A percentile compares a stretch with the other conserved stretches of the same genome.
phyloP scores from a whole-genome alignment of 2,329 filamentous ascomycete genomes.

The Trichocomaceae sp. region DNA sequence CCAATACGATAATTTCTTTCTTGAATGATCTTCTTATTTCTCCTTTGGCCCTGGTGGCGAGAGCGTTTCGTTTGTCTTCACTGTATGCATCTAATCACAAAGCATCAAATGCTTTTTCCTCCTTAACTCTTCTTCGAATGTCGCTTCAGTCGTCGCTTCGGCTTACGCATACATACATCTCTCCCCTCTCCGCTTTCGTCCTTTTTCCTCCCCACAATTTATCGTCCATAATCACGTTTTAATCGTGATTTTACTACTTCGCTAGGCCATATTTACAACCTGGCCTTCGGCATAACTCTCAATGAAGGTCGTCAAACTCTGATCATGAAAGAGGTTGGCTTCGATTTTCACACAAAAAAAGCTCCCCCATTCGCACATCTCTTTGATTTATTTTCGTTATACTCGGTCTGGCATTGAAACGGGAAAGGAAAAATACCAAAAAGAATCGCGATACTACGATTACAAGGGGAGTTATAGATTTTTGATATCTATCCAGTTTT shows the following conservation, averaged over 20 bases:
- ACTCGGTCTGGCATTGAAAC: background rate
- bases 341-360: background rate
- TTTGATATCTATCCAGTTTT: slow-evolving; percentile 4
- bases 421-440: background rate
- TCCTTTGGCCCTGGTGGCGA: slow-evolving; percentile 14
- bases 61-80: slow-evolving; percentile 3
- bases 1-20: slow-evolving; percentile 3
- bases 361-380: background rate
- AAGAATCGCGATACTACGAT: background rate
- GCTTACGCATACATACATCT: background rate
- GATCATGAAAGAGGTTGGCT: background rate
- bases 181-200: slow-evolving; percentile 5
- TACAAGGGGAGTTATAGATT: background rate
- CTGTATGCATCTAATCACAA: slow-evolving; percentile 7
- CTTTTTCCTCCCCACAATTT: background rate
- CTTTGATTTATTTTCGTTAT: background rate
- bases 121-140: background rate
- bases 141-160: background rate
- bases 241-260: background rate
- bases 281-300: background rate
- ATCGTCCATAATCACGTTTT: background rate
- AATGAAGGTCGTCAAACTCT: background rate
- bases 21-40: background rate
- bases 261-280: background rate
- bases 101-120: background rate